These are phyloP conservation scores for Yamadazyma songkhlaensis DNA, from an alignment of 1,139 yeast genomes.

Conservation along the genomic window DNA sequence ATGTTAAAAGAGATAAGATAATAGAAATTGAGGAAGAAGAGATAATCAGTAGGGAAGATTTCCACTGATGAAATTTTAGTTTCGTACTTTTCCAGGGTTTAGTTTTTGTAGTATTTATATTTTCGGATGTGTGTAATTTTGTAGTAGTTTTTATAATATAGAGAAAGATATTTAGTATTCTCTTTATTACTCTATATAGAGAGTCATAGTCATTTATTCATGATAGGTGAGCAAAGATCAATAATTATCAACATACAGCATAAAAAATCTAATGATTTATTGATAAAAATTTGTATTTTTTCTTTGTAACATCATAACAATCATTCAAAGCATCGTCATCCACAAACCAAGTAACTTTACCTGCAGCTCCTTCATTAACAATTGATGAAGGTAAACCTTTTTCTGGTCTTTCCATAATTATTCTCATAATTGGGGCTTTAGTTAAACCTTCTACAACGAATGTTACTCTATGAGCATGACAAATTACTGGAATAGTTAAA, in stretches of 20 bases:
- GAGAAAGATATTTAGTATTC: no score
- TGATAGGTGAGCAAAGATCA: conserved; percentile 5
- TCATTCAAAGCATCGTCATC: conserved; percentile 93
- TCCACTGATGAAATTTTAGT: not conserved
- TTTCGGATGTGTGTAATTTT: no score
- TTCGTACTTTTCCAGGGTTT: no score
- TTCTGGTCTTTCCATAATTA: conserved; percentile 96
- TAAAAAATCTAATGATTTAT: conserved; percentile 13
- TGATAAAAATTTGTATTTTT: conserved; percentile 63
- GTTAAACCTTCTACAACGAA: conserved; percentile 96
- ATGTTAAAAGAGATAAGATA: not conserved
- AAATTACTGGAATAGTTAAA: conserved; percentile 88
- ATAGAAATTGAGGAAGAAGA: not conserved
- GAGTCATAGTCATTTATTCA: conserved; percentile 2
- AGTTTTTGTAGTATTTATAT: no score
- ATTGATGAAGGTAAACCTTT: conserved; percentile 93
- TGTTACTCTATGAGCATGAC: conserved; percentile 89
- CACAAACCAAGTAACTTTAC: conserved; percentile 96
- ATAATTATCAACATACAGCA: no score
- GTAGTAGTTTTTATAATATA: no score
- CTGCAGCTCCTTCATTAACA: conserved; percentile 95
- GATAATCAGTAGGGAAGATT: not conserved
- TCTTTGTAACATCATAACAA: conserved; percentile 68
- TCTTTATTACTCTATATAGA: no score
- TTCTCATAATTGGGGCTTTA: conserved; percentile 89